Evolutionary conservation across 306 rosid species (phyloP).

Genomic region (Glycine soja): DNA sequence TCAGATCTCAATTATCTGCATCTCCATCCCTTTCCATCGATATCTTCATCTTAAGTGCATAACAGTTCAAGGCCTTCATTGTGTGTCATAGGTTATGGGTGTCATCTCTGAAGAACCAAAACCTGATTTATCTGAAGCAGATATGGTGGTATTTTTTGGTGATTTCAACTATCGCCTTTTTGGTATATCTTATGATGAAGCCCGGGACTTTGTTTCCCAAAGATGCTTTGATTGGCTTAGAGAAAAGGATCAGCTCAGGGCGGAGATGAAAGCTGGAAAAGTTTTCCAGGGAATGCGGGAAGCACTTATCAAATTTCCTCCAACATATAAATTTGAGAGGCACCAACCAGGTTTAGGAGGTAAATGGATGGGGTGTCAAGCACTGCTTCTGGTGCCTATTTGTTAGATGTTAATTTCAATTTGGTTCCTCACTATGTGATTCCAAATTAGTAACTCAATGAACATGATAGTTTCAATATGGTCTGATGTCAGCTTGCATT

Average conservation of each 20-base stretch:
- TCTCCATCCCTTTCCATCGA: slow-evolving; percentile 36
- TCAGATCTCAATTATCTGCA: slow-evolving; percentile 25
- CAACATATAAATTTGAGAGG: slow-evolving; percentile 97
- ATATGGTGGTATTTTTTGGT: slow-evolving; percentile 94
- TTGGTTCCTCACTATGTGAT: slow-evolving; percentile 27
- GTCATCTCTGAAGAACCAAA: slow-evolving; percentile 76
- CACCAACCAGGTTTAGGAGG: slow-evolving; percentile 92
- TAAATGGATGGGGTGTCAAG: slow-evolving; percentile 46
- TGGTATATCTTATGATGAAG: slow-evolving; percentile 98
- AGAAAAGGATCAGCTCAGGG: slow-evolving; percentile 98
- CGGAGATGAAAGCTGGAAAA: slow-evolving; percentile 94
- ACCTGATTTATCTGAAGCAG: slow-evolving; percentile 92
- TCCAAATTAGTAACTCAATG: slow-evolving; percentile 27
- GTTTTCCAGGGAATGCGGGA: slow-evolving; percentile 99
- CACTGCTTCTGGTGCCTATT: slow-evolving; percentile 14
- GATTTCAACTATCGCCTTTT: slow-evolving; percentile 97
- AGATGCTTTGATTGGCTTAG: slow-evolving; percentile 99
- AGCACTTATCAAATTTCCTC: slow-evolving; percentile 92
- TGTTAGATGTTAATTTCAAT: slow-evolving; percentile 23
- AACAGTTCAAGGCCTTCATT: slow-evolving; percentile 45
- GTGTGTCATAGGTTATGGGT: slow-evolving; percentile 60
- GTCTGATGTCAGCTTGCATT: slow-evolving; percentile 25
- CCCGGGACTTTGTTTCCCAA: slow-evolving; percentile 98
- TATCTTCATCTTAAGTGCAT: slow-evolving; percentile 31
- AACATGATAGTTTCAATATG: slow-evolving; percentile 43